Base-by-base conservation (phyloP, 345 rosid species). In the Linum usitatissimum region DNA sequence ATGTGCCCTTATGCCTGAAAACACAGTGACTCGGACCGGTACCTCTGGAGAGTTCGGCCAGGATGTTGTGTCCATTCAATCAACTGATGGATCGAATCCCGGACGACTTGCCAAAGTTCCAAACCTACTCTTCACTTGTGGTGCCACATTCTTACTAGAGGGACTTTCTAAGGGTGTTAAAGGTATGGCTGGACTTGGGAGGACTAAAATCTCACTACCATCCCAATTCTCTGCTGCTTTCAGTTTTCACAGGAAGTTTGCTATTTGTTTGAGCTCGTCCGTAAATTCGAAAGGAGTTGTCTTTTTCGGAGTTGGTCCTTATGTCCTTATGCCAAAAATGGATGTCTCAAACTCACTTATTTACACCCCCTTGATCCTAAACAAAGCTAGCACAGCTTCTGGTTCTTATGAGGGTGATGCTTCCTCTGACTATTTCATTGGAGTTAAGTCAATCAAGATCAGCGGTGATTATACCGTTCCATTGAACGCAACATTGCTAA, bases 121-220 rank as follows among this genome's bases (percentile, higher is more conserved):
- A 0, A 38, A 31, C 8, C 73, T 91, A 19, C 17, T 83, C 0
- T 78, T 86, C 68, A 20, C 71, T 9, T 81, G 90, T 20, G 90
- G 75, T 0, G 48, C 81, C 0, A 76, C 75, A 9, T 72, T 42
- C 55, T 64, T 86, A 1, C 72, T 82, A 5, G 6, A 83, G 4
- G 91, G 91, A 9, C 83, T 84, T 0, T 80, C 86, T 18, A 60
- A 1, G 2, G 83, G 82, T 15, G 78, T 72, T 12, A 64, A 62
- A 18, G 90, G 96, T 3, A 78, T 84, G 68, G 93, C 87, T 0
- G 90, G 85, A 6, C 71, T 88, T 28, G 93, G 90, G 9, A 70
- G 90, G 38, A 71, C 78, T 3, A 71, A 53, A 64, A 75, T 79
- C 39, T 76, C 80, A 0, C 60, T 84, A 3, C 86, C 92, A 28